Conservation (phyloP, 2,329 filamentous ascomycete genomes). For the Eutypella sp. region DNA sequence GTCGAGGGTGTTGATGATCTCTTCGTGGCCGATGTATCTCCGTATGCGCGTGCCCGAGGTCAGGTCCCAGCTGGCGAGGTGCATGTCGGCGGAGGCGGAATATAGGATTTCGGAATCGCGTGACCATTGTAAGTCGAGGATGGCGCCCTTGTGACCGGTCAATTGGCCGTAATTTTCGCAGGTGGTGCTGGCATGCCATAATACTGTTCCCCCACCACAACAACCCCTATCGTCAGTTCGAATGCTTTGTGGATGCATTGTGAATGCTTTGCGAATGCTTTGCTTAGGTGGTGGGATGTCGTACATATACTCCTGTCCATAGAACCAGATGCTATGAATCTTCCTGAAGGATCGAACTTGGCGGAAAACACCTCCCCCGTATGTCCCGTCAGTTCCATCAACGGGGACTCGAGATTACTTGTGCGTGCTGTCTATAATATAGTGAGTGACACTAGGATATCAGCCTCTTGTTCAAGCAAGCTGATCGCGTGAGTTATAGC, state of each 20-base stretch:
- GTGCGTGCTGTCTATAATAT: constrained; percentile 64
- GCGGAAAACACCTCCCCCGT: constrained; percentile 86
- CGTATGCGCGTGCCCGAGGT: constrained; percentile 90
- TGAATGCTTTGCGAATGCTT: not conserved
- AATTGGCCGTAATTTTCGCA: constrained; percentile 93
- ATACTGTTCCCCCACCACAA: too few relatives aligned
- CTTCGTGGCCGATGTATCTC: constrained; percentile 86
- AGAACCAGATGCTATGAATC: constrained; percentile 86
- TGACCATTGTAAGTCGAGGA: constrained; percentile 94
- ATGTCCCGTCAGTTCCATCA: constrained; percentile 86
- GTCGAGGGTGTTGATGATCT: constrained; percentile 90
- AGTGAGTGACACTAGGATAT: too few relatives aligned
- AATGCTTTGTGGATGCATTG: not conserved
- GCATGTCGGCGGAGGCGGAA: constrained; percentile 89
- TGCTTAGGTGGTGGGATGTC: constrained; percentile 7
- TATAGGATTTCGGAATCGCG: constrained; percentile 88
- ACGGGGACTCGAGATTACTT: constrained; percentile 78
- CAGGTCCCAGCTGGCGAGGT: constrained; percentile 90
- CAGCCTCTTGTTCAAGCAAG: too few relatives aligned
- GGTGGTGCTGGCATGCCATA: constrained; percentile 89
- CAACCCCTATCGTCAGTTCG: constrained; percentile 2
- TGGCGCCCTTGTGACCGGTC: constrained; percentile 82
- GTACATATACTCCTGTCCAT: constrained; percentile 89
- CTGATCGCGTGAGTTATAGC: too few relatives aligned
- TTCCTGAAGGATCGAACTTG: constrained; percentile 83